Conservation (phyloP, 2,329 filamentous ascomycete species). For the Zymoseptoria pseudotritici region DNA sequence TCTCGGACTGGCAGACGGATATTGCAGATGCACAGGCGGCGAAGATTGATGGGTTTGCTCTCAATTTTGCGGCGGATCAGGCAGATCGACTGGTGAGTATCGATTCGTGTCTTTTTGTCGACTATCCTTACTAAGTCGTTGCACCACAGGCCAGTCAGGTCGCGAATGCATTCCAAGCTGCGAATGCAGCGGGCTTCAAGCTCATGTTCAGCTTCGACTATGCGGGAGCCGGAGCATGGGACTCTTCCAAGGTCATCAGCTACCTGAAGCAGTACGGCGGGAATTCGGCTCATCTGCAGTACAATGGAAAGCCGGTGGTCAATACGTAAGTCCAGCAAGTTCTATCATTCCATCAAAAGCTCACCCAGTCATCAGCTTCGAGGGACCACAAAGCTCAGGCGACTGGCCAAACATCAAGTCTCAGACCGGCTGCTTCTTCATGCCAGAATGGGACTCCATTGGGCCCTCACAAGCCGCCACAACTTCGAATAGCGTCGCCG, state of each 20-base stretch:
- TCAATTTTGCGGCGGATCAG: conserved; percentile 43
- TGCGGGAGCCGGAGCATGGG: conserved; percentile 38
- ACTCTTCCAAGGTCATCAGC: conserved; percentile 33
- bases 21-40: conserved; percentile 11
- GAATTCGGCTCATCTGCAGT: conserved; percentile 41
- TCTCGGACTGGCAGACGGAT: conserved; percentile 8
- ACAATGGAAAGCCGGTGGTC: conserved; percentile 45
- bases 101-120: not conserved
- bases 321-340: conserved; percentile 43
- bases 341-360: not conserved
- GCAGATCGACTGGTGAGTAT: not conserved
- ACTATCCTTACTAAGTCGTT: not conserved
- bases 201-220: conserved; percentile 52
- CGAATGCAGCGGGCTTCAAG: conserved; percentile 36
- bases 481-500: conserved; percentile 26
- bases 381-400: conserved; percentile 32
- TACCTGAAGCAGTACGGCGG: conserved; percentile 42
- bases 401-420: conserved; percentile 42
- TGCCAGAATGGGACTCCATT: conserved; percentile 43
- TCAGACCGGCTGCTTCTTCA: conserved; percentile 35
- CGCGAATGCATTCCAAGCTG: conserved; percentile 38
- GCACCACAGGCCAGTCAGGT: conserved; percentile 31
- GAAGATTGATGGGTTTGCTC: conserved; percentile 43
- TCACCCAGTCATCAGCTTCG: conserved; percentile 4
- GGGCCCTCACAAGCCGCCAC: conserved; percentile 22